These are phyloP conservation scores for Elymus sibiricus DNA, from an alignment of 176 grass and related monocot genomes.

Conservation along the genomic window DNA sequence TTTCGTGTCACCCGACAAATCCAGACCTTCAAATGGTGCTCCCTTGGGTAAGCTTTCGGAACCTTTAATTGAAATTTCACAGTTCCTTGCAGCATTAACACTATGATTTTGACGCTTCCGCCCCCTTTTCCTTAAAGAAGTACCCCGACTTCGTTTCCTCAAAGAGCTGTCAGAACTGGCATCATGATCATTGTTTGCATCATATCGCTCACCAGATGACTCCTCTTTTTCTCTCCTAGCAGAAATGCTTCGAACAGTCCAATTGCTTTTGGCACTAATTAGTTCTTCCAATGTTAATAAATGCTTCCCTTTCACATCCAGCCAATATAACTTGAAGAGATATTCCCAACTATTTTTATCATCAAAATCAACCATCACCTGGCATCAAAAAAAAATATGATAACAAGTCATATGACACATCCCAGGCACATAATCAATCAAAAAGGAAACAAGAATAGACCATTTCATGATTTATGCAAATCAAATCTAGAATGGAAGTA, in stretches of 20 bases:
- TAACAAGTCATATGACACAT: conserved; percentile 10
- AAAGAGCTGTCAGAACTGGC: conserved; percentile 65
- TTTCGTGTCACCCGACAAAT: conserved; percentile 41
- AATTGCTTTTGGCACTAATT: conserved; percentile 57
- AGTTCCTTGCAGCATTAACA: conserved; percentile 37
- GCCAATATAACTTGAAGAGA: conserved; percentile 99
- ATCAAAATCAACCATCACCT: conserved; percentile 93
- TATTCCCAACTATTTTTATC: conserved; percentile 98
- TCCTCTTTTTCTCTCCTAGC: conserved; percentile 58
- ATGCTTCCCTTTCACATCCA: conserved; percentile 76
- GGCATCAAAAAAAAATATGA: neutral
- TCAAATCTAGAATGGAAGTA: conserved; percentile 5
- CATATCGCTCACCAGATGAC: conserved; percentile 82
- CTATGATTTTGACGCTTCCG: conserved; percentile 46
- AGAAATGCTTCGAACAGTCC: conserved; percentile 48
- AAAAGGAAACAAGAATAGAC: conserved; percentile 1
- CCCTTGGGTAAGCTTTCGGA: conserved; percentile 38
- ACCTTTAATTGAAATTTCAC: conserved; percentile 30
- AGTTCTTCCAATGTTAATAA: conserved; percentile 79
- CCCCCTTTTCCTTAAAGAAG: conserved; percentile 53
- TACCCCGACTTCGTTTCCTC: conserved; percentile 38
- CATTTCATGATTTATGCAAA: conserved; percentile 17
- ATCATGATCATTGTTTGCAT: conserved; percentile 64
- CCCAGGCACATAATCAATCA: neutral
- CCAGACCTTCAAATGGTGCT: conserved; percentile 33